Evolutionary conservation across 306 rosid species (phyloP).

Genomic region (Quercus robur): DNA sequence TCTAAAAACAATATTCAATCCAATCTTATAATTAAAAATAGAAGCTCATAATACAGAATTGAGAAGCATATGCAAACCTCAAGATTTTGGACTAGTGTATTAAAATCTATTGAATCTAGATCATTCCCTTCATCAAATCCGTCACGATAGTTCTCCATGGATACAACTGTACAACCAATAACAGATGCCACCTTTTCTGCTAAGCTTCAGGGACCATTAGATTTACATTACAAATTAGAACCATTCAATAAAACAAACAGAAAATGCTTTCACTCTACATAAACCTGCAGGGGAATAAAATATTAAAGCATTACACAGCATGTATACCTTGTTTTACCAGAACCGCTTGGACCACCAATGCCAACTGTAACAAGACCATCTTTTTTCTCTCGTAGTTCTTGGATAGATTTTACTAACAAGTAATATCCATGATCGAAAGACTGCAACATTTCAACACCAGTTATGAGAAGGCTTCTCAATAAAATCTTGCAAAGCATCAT

Average conservation of each 20-base stretch:
- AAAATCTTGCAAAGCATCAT: too few species aligned
- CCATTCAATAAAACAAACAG: conserved; percentile 22
- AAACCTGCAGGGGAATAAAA: conserved; percentile 12
- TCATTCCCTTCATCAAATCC: conserved; percentile 86
- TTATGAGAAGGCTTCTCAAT: too few species aligned
- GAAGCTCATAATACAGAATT: conserved; percentile 2
- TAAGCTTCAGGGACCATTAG: conserved; percentile 74
- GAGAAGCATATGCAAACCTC: conserved; percentile 68
- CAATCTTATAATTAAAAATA: not conserved
- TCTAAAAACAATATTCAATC: not conserved
- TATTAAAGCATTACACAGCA: not conserved
- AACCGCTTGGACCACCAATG: conserved; percentile 98
- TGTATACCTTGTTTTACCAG: conserved; percentile 88
- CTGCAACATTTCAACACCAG: conserved; percentile 53
- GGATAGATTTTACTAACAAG: conserved; percentile 88
- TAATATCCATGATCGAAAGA: conserved; percentile 97
- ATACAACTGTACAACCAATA: conserved; percentile 85
- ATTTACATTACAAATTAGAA: conserved; percentile 20
- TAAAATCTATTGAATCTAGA: conserved; percentile 76
- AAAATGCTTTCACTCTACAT: conserved; percentile 9
- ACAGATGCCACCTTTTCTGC: conserved; percentile 99
- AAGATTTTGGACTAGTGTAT: conserved; percentile 72
- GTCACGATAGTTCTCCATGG: conserved; percentile 93
- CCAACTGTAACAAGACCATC: conserved; percentile 88
- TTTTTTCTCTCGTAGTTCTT: conserved; percentile 94